Conservation (phyloP, 768 basidiomycete genomes). For the Russula emetica region DNA sequence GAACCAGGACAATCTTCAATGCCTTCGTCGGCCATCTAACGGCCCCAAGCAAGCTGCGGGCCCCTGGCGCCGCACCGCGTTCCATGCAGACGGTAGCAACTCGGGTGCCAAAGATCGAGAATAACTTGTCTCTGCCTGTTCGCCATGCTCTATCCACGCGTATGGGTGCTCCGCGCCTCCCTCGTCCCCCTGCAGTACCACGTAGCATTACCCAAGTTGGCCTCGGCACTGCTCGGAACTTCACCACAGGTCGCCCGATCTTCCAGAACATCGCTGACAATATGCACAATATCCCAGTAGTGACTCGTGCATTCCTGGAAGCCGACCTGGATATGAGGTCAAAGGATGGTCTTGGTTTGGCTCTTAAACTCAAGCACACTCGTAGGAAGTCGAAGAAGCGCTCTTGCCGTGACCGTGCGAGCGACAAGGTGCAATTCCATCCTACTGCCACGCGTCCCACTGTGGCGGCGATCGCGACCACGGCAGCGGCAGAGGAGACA, state of each 20-base stretch:
- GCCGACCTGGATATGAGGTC: constrained; percentile 62
- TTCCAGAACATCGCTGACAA: constrained; percentile 80
- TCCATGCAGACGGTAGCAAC: constrained; percentile 31
- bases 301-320: constrained; percentile 67
- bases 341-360: constrained; percentile 41
- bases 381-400: constrained; percentile 31
- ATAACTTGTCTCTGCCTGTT: constrained; percentile 53
- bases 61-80: constrained; percentile 35
- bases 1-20: constrained; percentile 52
- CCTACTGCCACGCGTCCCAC: constrained; percentile 29
- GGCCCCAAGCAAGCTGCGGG: constrained; percentile 45
- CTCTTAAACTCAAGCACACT: constrained; percentile 30
- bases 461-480: background rate
- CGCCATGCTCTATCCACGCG: constrained; percentile 49
- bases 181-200: constrained; percentile 50
- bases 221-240: constrained; percentile 70
- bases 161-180: constrained; percentile 48
- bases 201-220: constrained; percentile 62
- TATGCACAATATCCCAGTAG: constrained; percentile 59
- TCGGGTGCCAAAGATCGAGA: constrained; percentile 42
- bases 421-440: constrained; percentile 27
- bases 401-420: constrained; percentile 29
- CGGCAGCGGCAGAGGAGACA: constrained; percentile 17
- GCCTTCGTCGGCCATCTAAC: constrained; percentile 55
- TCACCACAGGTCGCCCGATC: constrained; percentile 65